These are phyloP conservation scores for Penicillium maclennaniae DNA, from an alignment of 495 filamentous ascomycete genomes.

Conservation along the genomic window DNA sequence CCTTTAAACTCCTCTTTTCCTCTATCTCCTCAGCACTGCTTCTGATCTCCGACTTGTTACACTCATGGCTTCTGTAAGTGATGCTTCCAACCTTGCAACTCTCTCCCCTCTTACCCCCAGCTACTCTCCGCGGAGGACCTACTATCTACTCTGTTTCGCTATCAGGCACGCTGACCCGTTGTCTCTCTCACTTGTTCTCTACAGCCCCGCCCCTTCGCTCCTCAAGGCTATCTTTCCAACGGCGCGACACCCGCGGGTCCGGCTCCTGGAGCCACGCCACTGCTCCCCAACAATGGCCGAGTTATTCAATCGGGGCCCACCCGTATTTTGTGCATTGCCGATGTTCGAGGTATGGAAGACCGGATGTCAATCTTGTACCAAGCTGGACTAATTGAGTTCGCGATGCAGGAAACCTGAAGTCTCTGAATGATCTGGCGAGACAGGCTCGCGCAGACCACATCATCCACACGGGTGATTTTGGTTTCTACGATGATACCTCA, in stretches of 20 bases:
- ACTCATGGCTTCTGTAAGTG: conserved; percentile 56
- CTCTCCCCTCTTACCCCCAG: conserved; percentile 17
- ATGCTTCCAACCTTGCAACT: conserved; percentile 9
- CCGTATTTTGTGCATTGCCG: conserved; percentile 91
- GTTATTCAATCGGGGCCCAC: conserved; percentile 81
- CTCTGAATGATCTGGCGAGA: conserved; percentile 92
- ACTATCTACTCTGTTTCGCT: background rate
- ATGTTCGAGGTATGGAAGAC: conserved; percentile 78
- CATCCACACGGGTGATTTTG: conserved; percentile 98
- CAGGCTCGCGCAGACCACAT: conserved; percentile 92
- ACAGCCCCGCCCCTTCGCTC: conserved; percentile 46
- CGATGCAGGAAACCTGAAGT: conserved; percentile 79
- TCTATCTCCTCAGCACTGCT: conserved; percentile 15
- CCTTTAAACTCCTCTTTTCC: conserved; percentile 18
- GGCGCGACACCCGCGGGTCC: conserved; percentile 42
- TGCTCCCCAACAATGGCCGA: conserved; percentile 63
- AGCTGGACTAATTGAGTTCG: conserved; percentile 16
- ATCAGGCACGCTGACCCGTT: conserved; percentile 1
- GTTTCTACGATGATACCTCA: conserved; percentile 96
- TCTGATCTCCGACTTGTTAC: background rate
- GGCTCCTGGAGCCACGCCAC: conserved; percentile 49
- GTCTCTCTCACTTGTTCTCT: background rate
- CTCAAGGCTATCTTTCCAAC: conserved; percentile 51
- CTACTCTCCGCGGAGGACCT: conserved; percentile 2
- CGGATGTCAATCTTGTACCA: background rate